phyloP scores from a whole-genome alignment of 2,329 filamentous ascomycete species.

The Fusarium siculi region DNA sequence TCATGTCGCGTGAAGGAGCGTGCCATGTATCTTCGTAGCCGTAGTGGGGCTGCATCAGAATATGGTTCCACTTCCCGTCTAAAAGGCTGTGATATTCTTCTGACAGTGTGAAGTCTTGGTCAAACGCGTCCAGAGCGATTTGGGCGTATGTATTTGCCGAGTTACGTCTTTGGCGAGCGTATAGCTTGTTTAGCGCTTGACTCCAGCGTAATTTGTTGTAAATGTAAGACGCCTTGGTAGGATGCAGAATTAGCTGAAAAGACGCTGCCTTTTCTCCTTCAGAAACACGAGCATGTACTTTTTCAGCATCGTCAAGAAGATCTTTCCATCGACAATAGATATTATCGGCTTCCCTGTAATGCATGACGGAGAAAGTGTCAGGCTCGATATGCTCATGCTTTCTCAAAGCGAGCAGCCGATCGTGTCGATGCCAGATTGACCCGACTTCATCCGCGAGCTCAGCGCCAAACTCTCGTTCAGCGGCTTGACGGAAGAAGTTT shows the following conservation, averaged over 20 bases:
- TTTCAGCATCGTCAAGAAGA: constrained; percentile 55
- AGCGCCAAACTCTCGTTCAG: constrained; percentile 60
- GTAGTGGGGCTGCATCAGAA: constrained; percentile 61
- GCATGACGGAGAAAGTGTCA: constrained; percentile 64
- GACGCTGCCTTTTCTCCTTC: constrained; percentile 59
- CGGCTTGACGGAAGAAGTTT: constrained; percentile 58
- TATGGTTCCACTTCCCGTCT: constrained; percentile 66
- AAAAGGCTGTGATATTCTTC: constrained; percentile 62
- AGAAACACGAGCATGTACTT: constrained; percentile 53
- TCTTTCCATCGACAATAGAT: constrained; percentile 60
- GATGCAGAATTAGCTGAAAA: constrained; percentile 69
- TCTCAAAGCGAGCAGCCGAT: constrained; percentile 56
- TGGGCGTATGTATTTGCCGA: constrained; percentile 61
- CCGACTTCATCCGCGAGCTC: constrained; percentile 57
- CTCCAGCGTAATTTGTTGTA: constrained; percentile 58
- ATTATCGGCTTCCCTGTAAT: constrained; percentile 66
- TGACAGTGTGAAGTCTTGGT: constrained; percentile 60
- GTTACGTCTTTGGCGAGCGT: constrained; percentile 63
- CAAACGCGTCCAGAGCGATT: constrained; percentile 60
- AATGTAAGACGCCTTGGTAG: constrained; percentile 63
- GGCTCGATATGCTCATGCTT: constrained; percentile 69
- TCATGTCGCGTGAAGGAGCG: constrained; percentile 66
- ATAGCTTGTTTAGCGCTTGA: constrained; percentile 60
- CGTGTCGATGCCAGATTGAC: constrained; percentile 61
- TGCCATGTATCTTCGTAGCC: constrained; percentile 65